phyloP scores from a whole-genome alignment of 176 grass and related monocot species.

The Zea luxurians region DNA sequence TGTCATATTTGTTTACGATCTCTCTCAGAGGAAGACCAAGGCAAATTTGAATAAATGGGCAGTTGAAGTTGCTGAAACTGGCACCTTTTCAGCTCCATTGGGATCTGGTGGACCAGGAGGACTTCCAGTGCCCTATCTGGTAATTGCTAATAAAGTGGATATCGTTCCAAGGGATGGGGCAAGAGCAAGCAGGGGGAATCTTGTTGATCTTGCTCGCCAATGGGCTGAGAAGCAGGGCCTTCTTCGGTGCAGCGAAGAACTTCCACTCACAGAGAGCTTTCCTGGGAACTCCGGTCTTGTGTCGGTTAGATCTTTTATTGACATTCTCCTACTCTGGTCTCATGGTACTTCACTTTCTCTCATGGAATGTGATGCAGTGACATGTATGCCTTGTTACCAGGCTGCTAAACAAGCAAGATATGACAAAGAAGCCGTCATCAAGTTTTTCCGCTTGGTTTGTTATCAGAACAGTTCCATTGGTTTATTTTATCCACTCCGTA shows the following conservation, averaged over 20 bases:
- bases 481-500: conserved; percentile 11
- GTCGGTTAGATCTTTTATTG: conserved; percentile 63
- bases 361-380: not conserved
- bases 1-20: conserved; percentile 95
- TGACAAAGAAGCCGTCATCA: conserved; percentile 85
- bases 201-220: conserved; percentile 78
- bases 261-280: conserved; percentile 80
- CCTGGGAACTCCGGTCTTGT: conserved; percentile 68
- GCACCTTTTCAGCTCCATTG: conserved; percentile 81
- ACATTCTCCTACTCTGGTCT: conserved; percentile 5
- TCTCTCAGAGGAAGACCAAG: conserved; percentile 85
- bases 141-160: conserved; percentile 91
- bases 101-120: conserved; percentile 89
- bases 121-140: conserved; percentile 92
- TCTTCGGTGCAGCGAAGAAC: conserved; percentile 77
- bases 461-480: conserved; percentile 20
- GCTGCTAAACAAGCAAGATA: conserved; percentile 84
- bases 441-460: conserved; percentile 92
- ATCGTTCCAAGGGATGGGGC: conserved; percentile 56
- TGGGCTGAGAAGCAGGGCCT: conserved; percentile 93
- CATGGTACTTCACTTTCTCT: conserved; percentile 10
- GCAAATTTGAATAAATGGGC: conserved; percentile 92
- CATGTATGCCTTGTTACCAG: conserved; percentile 33
- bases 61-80: conserved; percentile 68
- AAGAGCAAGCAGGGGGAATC: conserved; percentile 75